phyloP scores from a whole-genome alignment of 306 rosid genomes.

The Lathyrus oleraceus region DNA sequence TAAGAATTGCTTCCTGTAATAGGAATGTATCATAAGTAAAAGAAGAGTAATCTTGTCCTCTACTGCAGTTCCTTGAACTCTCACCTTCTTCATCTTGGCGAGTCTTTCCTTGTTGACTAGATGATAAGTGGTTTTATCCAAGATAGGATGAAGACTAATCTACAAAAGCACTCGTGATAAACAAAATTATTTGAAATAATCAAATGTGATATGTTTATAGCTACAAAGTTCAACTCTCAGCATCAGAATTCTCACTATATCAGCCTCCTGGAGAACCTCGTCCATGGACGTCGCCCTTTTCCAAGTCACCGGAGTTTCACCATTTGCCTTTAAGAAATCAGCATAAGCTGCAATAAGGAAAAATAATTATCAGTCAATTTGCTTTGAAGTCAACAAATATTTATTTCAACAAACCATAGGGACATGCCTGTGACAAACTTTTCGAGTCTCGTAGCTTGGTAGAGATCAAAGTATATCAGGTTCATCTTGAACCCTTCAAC shows the following conservation, averaged over 20 bases:
- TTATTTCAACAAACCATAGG: neutral
- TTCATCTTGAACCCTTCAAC: slow-evolving; percentile 99
- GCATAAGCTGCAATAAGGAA: slow-evolving; percentile 69
- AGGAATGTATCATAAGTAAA: slow-evolving; percentile 18
- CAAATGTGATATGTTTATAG: neutral
- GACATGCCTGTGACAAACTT: slow-evolving; percentile 94
- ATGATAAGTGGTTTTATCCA: slow-evolving; percentile 96
- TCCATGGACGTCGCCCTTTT: slow-evolving; percentile 91
- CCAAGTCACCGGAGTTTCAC: slow-evolving; percentile 92
- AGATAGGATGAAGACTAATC: slow-evolving; percentile 96
- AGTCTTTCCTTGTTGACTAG: slow-evolving; percentile 92
- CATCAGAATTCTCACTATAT: slow-evolving; percentile 58
- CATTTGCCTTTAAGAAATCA: slow-evolving; percentile 78
- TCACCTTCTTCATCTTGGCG: slow-evolving; percentile 86
- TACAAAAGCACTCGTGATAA: slow-evolving; percentile 41
- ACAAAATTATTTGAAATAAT: slow-evolving; percentile 27
- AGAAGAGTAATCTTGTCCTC: neutral
- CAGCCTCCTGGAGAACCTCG: slow-evolving; percentile 94
- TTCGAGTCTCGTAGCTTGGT: slow-evolving; percentile 89
- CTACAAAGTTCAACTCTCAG: neutral
- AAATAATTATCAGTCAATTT: slow-evolving; percentile 35
- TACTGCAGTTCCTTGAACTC: slow-evolving; percentile 23
- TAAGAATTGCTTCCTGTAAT: slow-evolving; percentile 84
- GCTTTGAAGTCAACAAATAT: slow-evolving; percentile 8
- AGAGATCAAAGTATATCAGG: slow-evolving; percentile 90